These are phyloP conservation scores for Patellifolia procumbens DNA, from an alignment of 179 eudicot species.

Conservation along the genomic window DNA sequence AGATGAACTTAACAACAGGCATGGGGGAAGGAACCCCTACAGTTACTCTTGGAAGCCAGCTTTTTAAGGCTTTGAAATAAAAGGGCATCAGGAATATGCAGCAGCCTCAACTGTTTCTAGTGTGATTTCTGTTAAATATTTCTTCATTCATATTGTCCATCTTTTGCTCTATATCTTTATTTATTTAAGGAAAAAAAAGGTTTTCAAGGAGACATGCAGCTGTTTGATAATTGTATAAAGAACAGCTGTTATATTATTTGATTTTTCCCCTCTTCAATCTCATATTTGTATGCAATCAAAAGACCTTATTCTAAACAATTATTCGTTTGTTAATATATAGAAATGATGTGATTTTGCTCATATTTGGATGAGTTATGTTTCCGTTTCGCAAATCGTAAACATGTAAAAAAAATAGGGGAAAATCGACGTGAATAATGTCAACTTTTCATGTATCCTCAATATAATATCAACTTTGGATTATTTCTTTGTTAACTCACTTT, in stretches of 20 bases:
- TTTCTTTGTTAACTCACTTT: too few relatives aligned
- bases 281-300: slow-evolving; percentile 24
- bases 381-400: not conserved
- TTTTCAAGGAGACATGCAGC: slow-evolving; percentile 43
- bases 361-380: not conserved
- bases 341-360: slow-evolving; percentile 25
- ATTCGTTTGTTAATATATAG: slow-evolving; percentile 50
- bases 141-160: slow-evolving; percentile 32
- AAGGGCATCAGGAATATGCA: slow-evolving; percentile 2
- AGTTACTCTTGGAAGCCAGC: slow-evolving; percentile 96
- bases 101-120: slow-evolving; percentile 26
- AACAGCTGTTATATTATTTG: slow-evolving; percentile 58
- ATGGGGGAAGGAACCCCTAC: slow-evolving; percentile 96
- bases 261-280: slow-evolving; percentile 29
- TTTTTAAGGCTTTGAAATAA: slow-evolving; percentile 72
- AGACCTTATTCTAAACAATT: slow-evolving; percentile 35
- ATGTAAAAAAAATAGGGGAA: not conserved
- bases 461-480: too few relatives aligned
- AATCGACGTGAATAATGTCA: too few relatives aligned
- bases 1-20: slow-evolving; percentile 90
- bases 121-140: slow-evolving; percentile 39
- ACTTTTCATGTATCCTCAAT: too few relatives aligned
- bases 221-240: slow-evolving; percentile 86
- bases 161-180: slow-evolving; percentile 34
- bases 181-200: slow-evolving; percentile 26